phyloP scores from a whole-genome alignment of 1,284 basidiomycete species.

The Malassezia caprae region DNA sequence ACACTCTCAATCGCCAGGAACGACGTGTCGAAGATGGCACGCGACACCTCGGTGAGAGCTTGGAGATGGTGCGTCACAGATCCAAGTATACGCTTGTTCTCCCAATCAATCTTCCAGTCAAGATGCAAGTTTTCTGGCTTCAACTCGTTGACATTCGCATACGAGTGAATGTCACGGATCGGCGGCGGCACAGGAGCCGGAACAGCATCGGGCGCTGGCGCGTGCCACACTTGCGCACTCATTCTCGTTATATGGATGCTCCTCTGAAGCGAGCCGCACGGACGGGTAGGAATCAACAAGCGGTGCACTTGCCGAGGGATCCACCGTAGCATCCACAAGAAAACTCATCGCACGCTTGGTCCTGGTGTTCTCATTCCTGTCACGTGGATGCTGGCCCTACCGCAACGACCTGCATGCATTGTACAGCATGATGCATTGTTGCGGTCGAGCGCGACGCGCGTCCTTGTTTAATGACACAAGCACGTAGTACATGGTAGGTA shows the following conservation, averaged over 20 bases:
- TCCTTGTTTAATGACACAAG: neutral
- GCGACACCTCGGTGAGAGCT: slow-evolving; percentile 49
- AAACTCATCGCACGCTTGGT: neutral
- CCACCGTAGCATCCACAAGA: neutral
- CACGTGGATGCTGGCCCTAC: neutral
- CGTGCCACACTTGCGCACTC: slow-evolving; percentile 23
- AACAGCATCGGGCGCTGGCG: slow-evolving; percentile 35
- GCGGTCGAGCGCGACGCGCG: neutral
- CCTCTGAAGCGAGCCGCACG: neutral
- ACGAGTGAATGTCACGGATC: slow-evolving; percentile 37
- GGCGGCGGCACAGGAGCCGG: slow-evolving; percentile 24
- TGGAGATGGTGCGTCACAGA: slow-evolving; percentile 60
- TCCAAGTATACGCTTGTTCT: slow-evolving; percentile 60
- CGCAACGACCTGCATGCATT: neutral
- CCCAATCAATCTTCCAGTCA: slow-evolving; percentile 75
- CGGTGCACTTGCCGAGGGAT: neutral
- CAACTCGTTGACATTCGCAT: slow-evolving; percentile 33
- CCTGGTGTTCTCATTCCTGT: neutral
- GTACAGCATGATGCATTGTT: neutral
- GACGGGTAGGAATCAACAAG: neutral
- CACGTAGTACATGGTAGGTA: slow-evolving; percentile 9
- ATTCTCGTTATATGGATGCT: slow-evolving; percentile 1
- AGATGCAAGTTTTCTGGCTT: slow-evolving; percentile 51
- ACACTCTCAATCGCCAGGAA: slow-evolving; percentile 62
- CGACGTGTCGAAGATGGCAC: slow-evolving; percentile 69